Conservation (phyloP, 192 early-diverging fungal species). For the Gonapodya sp. region DNA sequence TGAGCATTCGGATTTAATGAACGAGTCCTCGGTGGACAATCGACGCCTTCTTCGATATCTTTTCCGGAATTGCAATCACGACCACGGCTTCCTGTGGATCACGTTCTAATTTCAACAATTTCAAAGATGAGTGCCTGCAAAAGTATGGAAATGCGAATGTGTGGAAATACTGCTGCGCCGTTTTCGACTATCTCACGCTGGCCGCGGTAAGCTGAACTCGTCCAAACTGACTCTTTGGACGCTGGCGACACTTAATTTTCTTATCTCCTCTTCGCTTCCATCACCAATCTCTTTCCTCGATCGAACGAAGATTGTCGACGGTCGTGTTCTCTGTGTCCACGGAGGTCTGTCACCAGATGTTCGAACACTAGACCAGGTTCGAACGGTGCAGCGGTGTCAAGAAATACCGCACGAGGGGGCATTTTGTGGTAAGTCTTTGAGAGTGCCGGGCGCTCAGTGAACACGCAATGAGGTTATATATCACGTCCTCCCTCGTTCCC, state of each 20-base stretch:
- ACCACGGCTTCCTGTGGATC: too few species aligned
- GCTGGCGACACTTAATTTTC: constrained; percentile 8
- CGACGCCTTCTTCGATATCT: too few species aligned
- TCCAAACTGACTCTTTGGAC: neutral
- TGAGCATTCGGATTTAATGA: constrained; percentile 25
- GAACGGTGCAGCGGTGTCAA: constrained; percentile 89
- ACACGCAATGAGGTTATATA: neutral
- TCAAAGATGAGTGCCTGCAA: constrained; percentile 80
- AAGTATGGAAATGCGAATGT: constrained; percentile 94
- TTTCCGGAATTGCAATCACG: too few species aligned
- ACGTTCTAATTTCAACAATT: too few species aligned
- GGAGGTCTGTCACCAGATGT: constrained; percentile 90
- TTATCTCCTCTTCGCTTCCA: too few species aligned
- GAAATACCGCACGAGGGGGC: constrained; percentile 92
- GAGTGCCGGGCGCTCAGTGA: neutral
- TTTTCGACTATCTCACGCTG: constrained; percentile 85
- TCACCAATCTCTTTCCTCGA: neutral
- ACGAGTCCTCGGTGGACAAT: too few species aligned
- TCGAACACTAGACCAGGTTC: constrained; percentile 83
- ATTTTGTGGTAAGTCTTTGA: constrained; percentile 57
- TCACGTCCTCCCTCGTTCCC: neutral
- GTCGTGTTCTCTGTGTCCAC: constrained; percentile 84
- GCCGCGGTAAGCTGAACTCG: constrained; percentile 60
- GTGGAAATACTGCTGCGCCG: constrained; percentile 91
- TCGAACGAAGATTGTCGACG: constrained; percentile 72